Conservation (phyloP, 2,329 filamentous ascomycete species). For the Xylariales sp. region DNA sequence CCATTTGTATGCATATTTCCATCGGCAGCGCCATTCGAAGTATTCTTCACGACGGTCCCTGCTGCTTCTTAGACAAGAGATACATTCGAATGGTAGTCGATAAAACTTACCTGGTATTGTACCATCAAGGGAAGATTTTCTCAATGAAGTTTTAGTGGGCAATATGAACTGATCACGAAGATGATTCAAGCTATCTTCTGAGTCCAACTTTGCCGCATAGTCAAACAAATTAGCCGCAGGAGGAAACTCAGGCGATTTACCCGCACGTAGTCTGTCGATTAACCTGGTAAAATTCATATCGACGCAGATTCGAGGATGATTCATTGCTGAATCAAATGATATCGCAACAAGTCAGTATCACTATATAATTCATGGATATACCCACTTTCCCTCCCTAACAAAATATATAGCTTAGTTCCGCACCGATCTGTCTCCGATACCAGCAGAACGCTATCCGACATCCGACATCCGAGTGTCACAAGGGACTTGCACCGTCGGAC, state of each 20-base stretch:
- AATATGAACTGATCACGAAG: slow-evolving; percentile 71
- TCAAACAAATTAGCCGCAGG: slow-evolving; percentile 39
- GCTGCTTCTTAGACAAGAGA: too few relatives aligned
- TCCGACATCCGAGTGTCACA: neutral
- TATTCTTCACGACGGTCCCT: slow-evolving; percentile 12
- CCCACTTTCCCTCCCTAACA: too few relatives aligned
- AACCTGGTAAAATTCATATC: slow-evolving; percentile 54
- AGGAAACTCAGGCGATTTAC: slow-evolving; percentile 41
- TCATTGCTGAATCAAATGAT: too few relatives aligned
- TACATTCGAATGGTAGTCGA: too few relatives aligned
- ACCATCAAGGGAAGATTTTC: slow-evolving; percentile 53
- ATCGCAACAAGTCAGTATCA: too few relatives aligned
- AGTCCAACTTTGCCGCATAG: slow-evolving; percentile 52
- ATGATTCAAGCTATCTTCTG: slow-evolving; percentile 52
- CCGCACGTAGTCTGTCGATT: slow-evolving; percentile 36
- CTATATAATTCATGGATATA: too few relatives aligned
- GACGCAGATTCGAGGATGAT: slow-evolving; percentile 32
- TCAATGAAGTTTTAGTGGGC: slow-evolving; percentile 68
- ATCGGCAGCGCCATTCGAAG: slow-evolving; percentile 23
- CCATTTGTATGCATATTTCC: slow-evolving; percentile 18
- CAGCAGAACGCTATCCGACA: neutral
- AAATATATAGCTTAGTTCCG: neutral
- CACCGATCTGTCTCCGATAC: neutral
- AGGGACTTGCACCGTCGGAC: too few relatives aligned
- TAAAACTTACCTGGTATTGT: slow-evolving; percentile 33